These are phyloP conservation scores for Nicotiana undulata DNA, from an alignment of 257 asterid genomes.

Conservation along the genomic window DNA sequence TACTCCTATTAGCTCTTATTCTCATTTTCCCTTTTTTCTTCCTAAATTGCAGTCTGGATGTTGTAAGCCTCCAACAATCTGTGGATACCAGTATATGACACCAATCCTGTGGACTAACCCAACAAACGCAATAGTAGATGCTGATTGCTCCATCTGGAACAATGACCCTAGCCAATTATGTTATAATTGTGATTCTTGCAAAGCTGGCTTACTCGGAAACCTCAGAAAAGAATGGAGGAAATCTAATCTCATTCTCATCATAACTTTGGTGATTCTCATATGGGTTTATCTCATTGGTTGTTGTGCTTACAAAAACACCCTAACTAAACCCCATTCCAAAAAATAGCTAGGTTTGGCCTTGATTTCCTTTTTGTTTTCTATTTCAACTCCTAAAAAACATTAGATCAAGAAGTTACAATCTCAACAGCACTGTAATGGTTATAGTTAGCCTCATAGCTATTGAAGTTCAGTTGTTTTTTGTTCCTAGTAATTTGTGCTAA, in stretches of 20 bases:
- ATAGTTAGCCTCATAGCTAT: neutral
- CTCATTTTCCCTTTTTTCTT: neutral
- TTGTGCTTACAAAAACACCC: constrained; percentile 78
- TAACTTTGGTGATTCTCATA: constrained; percentile 63
- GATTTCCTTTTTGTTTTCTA: neutral
- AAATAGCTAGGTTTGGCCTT: neutral
- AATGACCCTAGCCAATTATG: constrained; percentile 66
- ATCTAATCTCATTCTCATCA: constrained; percentile 55
- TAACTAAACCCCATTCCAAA: constrained; percentile 35
- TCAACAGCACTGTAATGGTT: neutral
- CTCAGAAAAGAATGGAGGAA: constrained; percentile 74
- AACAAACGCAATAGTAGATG: constrained; percentile 31
- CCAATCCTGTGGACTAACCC: constrained; percentile 61
- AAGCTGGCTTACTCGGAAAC: constrained; percentile 78
- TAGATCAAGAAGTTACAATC: neutral
- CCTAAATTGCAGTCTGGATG: constrained; percentile 60
- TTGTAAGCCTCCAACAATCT: constrained; percentile 74
- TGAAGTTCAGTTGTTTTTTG: neutral
- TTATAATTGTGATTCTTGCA: constrained; percentile 71
- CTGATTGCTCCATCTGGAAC: constrained; percentile 67
- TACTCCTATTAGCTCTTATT: neutral
- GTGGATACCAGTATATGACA: constrained; percentile 58
- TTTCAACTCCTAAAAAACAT: neutral
- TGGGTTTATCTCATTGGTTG: constrained; percentile 66
- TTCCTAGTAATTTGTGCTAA: neutral